Evolutionary conservation across 2,329 filamentous ascomycete genomes (phyloP).

Genomic region (Phialocephala sp.): DNA sequence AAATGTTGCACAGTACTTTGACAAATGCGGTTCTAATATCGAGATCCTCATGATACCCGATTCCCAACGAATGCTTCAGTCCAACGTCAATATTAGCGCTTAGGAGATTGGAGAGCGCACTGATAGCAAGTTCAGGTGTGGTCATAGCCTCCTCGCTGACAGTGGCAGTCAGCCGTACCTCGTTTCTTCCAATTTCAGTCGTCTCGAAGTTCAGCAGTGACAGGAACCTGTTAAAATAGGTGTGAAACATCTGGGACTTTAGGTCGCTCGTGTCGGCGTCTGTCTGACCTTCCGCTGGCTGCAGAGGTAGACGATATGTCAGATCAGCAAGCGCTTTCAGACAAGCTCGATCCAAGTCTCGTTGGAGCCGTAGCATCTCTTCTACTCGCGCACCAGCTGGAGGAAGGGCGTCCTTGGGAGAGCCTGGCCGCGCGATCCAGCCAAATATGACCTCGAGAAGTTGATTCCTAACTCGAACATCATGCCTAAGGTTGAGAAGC

Average conservation of each 20-base stretch:
- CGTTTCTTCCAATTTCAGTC: conserved; percentile 50
- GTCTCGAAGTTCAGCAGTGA: conserved; percentile 67
- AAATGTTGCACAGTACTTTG: conserved; percentile 72
- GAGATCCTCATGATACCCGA: conserved; percentile 73
- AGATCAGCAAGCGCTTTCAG: conserved; percentile 69
- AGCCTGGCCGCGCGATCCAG: conserved; percentile 69
- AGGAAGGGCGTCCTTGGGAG: conserved; percentile 53
- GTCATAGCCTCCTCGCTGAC: conserved; percentile 60
- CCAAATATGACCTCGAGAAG: conserved; percentile 70
- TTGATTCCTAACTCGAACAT: conserved; percentile 72
- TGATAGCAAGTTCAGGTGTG: conserved; percentile 68
- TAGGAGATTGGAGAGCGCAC: conserved; percentile 70
- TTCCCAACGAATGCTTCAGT: conserved; percentile 71
- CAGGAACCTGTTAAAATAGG: conserved; percentile 73
- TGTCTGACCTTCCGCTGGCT: conserved; percentile 67
- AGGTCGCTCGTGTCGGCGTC: conserved; percentile 71
- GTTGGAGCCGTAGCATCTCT: conserved; percentile 63
- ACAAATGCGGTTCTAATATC: conserved; percentile 74
- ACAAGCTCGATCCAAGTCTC: conserved; percentile 69
- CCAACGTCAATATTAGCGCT: conserved; percentile 76
- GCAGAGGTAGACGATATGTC: conserved; percentile 69
- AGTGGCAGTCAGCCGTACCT: conserved; percentile 47
- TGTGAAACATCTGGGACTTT: conserved; percentile 74
- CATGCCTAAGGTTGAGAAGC: conserved; percentile 70
- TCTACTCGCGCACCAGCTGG: conserved; percentile 55